A percentile compares a stretch with the other conserved stretches of the same genome.
Evolutionary conservation across 345 rosid genomes (phyloP).

Genomic region (Raphanus sativus): DNA sequence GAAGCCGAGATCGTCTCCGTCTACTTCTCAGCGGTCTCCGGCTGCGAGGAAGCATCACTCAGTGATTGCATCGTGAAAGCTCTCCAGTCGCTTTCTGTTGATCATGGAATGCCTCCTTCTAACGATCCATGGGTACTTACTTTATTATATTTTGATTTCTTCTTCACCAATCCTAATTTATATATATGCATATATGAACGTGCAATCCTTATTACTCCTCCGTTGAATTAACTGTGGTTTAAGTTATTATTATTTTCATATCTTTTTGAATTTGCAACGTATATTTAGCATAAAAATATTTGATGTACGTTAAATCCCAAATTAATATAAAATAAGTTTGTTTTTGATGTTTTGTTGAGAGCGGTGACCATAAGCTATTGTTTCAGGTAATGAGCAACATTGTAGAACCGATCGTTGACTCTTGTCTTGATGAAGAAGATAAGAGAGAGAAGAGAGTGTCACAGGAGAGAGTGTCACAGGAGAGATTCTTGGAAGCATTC

Average conservation of each 20-base stretch:
- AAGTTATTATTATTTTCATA: not conserved
- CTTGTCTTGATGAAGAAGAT: constrained; percentile 34
- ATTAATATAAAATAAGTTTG: not conserved
- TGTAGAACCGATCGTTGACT: constrained; percentile 64
- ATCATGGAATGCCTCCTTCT: constrained; percentile 88
- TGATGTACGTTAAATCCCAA: not conserved
- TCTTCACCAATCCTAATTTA: not conserved
- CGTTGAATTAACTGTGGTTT: not conserved
- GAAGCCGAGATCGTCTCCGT: constrained; percentile 65
- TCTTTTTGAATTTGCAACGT: not conserved
- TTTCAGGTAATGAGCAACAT: constrained; percentile 70
- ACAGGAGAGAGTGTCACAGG: constrained; percentile 54
- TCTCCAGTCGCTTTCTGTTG: constrained; percentile 72
- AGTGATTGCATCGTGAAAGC: constrained; percentile 55
- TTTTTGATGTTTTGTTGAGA: not conserved
- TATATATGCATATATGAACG: not conserved
- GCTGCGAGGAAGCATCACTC: constrained; percentile 45
- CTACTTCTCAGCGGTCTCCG: constrained; percentile 45
- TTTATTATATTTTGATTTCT: not conserved
- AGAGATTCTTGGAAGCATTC: constrained; percentile 60
- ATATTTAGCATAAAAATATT: not conserved
- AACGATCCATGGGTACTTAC: constrained; percentile 77
- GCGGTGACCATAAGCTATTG: not conserved
- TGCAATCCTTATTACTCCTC: not conserved
- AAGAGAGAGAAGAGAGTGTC: constrained; percentile 47